Conservation (phyloP, 108 stramenopile species). For the Fragilariopsis cylindrus region DNA sequence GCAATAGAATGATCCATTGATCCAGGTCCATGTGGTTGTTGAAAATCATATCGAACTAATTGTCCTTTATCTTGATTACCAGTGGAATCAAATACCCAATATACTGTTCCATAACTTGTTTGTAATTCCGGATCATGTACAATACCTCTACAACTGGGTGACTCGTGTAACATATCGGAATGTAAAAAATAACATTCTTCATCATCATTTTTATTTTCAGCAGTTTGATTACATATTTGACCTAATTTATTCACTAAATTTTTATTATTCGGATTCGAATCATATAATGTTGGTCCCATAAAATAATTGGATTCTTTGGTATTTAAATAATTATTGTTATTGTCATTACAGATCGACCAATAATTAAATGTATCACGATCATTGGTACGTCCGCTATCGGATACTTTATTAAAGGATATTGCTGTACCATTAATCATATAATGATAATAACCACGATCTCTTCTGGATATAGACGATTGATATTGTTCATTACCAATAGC, state of each 20-base stretch:
- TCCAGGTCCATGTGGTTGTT: conserved; percentile 54
- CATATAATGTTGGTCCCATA: conserved; percentile 58
- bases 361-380: conserved; percentile 51
- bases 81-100: conserved; percentile 51
- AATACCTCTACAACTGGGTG: conserved; percentile 50
- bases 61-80: conserved; percentile 43
- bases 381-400: conserved; percentile 30
- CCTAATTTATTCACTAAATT: conserved; percentile 49
- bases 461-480: conserved; percentile 33
- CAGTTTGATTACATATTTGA: conserved; percentile 33
- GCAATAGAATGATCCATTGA: conserved; percentile 53
- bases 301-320: conserved; percentile 48
- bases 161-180: conserved; percentile 57
- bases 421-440: conserved; percentile 58
- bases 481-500: conserved; percentile 25
- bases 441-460: conserved; percentile 54
- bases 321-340: conserved; percentile 40
- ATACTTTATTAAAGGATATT: conserved; percentile 47
- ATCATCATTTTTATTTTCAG: conserved; percentile 1
- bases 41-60: conserved; percentile 50
- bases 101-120: conserved; percentile 48
- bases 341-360: conserved; percentile 57
- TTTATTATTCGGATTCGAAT: conserved; percentile 33
- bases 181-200: conserved; percentile 57
- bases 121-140: conserved; percentile 50